Percentiles rank a stretch among this genome's conserved stretches.
Evolutionary conservation across 768 basidiomycete genomes (phyloP).

Genomic region (Mrakia blollopis): DNA sequence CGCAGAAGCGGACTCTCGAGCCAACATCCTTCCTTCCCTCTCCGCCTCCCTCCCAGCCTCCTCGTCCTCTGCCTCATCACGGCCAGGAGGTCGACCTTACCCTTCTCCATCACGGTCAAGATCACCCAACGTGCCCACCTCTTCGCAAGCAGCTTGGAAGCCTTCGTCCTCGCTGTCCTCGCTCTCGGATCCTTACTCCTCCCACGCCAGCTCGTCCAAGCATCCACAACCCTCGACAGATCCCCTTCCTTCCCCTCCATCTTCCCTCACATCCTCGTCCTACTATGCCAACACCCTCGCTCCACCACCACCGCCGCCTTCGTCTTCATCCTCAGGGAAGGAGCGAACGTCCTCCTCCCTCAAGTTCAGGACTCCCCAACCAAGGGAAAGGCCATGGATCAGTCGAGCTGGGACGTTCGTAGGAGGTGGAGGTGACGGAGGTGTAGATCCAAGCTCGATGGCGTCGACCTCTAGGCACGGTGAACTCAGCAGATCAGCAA

Average conservation of each 20-base stretch:
- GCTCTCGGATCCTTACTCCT: neutral
- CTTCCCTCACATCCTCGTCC: neutral
- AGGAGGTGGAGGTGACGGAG: neutral
- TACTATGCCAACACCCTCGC: neutral
- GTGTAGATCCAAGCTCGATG: neutral
- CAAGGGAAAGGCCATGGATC: neutral
- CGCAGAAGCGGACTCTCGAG: neutral
- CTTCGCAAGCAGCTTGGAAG: neutral
- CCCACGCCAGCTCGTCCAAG: conserved; percentile 9
- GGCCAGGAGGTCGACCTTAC: neutral
- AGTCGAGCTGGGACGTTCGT: neutral
- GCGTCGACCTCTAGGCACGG: neutral
- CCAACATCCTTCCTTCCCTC: neutral
- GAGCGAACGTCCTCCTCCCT: neutral
- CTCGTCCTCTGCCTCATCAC: neutral
- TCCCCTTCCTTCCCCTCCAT: neutral
- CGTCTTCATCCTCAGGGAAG: neutral
- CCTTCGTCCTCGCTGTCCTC: neutral
- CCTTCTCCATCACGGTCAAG: neutral
- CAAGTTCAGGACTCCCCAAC: neutral
- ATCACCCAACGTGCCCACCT: neutral
- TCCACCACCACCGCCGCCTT: neutral
- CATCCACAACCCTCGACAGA: neutral
- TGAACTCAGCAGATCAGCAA: too few species aligned
- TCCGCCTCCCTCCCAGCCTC: neutral